Percentiles rank a stretch among this genome's conserved stretches.
These are phyloP conservation scores for Quercus bicolor DNA, from an alignment of 306 rosid genomes.

Conservation along the genomic window DNA sequence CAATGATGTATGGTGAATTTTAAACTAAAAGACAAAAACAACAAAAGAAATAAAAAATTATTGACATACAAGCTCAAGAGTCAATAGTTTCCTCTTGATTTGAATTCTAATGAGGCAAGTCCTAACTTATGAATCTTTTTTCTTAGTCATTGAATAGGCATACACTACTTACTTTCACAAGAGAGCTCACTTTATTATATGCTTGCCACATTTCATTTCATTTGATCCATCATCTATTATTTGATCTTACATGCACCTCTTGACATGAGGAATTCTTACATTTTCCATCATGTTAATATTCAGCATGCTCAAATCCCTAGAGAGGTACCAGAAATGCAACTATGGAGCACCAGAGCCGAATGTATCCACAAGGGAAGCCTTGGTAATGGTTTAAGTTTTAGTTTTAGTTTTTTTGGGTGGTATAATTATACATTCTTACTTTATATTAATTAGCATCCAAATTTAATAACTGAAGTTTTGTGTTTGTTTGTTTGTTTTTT, in stretches of 20 bases:
- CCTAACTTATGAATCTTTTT: not conserved
- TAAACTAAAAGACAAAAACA: not conserved
- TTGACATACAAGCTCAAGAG: not conserved
- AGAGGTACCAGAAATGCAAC: constrained; percentile 96
- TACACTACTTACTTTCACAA: not conserved
- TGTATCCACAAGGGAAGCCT: constrained; percentile 84
- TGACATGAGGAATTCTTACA: not conserved
- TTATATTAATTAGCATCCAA: not conserved
- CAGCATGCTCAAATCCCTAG: constrained; percentile 99
- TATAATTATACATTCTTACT: not conserved
- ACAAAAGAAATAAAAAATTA: no score
- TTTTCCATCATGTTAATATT: not conserved
- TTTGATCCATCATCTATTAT: not conserved
- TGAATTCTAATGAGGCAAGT: not conserved
- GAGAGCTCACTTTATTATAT: not conserved
- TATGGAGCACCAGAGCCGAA: constrained; percentile 90
- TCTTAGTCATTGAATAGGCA: not conserved
- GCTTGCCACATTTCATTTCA: not conserved
- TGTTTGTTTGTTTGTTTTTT: no score
- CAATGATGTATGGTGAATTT: not conserved
- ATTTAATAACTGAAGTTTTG: not conserved
- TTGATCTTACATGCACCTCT: not conserved
- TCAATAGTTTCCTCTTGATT: not conserved
- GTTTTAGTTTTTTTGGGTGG: not conserved
- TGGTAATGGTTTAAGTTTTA: constrained; percentile 48